Percentiles rank a stretch among this genome's conserved stretches.
These are phyloP conservation scores for Coemansia sp. DNA, from an alignment of 192 early-diverging fungal genomes.

Conservation along the genomic window DNA sequence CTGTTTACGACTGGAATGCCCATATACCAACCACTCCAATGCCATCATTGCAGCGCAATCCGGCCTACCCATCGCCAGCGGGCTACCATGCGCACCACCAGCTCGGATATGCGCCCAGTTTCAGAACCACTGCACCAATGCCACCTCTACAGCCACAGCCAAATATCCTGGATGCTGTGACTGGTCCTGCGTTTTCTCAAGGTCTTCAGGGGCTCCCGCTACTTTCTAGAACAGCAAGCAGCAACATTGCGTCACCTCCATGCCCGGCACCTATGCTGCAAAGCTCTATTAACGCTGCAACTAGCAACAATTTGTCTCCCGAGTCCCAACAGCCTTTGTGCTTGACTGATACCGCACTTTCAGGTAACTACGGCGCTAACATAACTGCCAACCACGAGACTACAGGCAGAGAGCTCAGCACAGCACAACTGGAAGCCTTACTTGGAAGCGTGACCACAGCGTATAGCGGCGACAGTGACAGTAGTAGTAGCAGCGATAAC, in stretches of 20 bases:
- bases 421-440: slow-evolving; percentile 21
- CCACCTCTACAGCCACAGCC: neutral
- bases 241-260: neutral
- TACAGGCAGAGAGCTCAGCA: neutral
- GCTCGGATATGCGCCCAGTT: slow-evolving; percentile 14
- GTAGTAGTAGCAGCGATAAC: slow-evolving; percentile 21
- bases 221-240: neutral
- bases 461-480: slow-evolving; percentile 9
- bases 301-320: slow-evolving; percentile 10
- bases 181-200: neutral
- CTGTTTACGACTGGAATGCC: neutral
- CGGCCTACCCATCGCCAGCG: neutral
- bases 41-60: neutral
- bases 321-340: slow-evolving; percentile 3
- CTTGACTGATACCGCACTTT: neutral
- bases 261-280: neutral
- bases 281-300: neutral
- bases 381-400: neutral
- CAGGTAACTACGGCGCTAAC: neutral
- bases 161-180: neutral
- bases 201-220: neutral
- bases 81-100: slow-evolving; percentile 2
- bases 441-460: slow-evolving; percentile 5
- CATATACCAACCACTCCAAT: neutral
- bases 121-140: slow-evolving; percentile 13